Conservation (phyloP, 2,329 filamentous ascomycete genomes). For the Talaromyces pinophilus region DNA sequence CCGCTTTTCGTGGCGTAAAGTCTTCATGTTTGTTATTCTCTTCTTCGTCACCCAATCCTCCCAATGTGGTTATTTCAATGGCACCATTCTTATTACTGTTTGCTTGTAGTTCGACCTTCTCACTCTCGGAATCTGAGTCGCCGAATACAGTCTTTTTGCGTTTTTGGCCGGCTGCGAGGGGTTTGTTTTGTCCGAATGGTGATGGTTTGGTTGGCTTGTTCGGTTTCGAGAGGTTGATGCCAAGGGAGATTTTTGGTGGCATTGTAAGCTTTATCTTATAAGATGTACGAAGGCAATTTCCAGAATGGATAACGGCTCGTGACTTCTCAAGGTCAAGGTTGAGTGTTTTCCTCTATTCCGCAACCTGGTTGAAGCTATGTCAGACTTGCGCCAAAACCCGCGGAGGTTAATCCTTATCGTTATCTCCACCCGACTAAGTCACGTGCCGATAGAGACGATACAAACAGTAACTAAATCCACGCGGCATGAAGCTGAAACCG, state of each 20-base stretch:
- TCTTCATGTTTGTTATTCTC: slow-evolving; percentile 16
- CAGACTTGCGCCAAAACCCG: slow-evolving; percentile 1
- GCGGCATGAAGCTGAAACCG: slow-evolving; percentile 12
- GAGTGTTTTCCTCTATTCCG: neutral
- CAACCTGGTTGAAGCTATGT: neutral
- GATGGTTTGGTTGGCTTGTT: slow-evolving; percentile 24
- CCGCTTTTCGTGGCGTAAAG: neutral
- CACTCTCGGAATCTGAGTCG: slow-evolving; percentile 46
- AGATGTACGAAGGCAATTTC: no score
- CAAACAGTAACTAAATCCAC: slow-evolving; percentile 12
- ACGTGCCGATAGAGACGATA: slow-evolving; percentile 20
- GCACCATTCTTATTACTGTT: slow-evolving; percentile 25
- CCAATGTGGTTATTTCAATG: slow-evolving; percentile 43
- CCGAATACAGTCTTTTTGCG: slow-evolving; percentile 53
- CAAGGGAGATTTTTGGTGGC: slow-evolving; percentile 42
- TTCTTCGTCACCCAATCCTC: slow-evolving; percentile 35
- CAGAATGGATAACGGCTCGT: neutral
- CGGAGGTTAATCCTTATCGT: slow-evolving; percentile 10
- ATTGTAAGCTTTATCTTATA: slow-evolving; percentile 19
- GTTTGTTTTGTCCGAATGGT: slow-evolving; percentile 28
- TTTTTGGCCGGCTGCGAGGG: slow-evolving; percentile 41
- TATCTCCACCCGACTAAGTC: slow-evolving; percentile 12
- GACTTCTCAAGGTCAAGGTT: neutral
- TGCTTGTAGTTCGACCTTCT: slow-evolving; percentile 28
- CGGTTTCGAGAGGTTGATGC: slow-evolving; percentile 45